phyloP scores from a whole-genome alignment of 805 yeast species.

The Candida tammaniensis region DNA sequence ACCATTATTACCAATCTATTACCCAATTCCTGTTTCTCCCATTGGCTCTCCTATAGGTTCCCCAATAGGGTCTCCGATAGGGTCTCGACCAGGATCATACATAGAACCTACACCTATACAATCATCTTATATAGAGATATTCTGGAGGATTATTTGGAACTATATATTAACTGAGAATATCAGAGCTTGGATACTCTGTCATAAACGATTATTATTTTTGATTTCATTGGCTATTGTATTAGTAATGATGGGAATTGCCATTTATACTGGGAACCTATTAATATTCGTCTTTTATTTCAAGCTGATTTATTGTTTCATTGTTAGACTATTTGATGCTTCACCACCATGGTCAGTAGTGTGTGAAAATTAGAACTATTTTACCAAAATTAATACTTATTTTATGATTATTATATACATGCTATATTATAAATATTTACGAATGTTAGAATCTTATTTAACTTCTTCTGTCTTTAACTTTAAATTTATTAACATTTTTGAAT shows the following conservation, averaged over 20 bases:
- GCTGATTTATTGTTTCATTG: conserved; percentile 2
- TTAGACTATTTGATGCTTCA: conserved; percentile 1
- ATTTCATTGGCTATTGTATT: conserved; percentile 7
- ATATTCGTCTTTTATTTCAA: neutral
- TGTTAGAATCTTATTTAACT: no score
- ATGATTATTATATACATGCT: conserved; percentile 13
- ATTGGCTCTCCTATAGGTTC: conserved; percentile 4
- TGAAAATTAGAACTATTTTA: neutral
- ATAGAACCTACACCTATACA: neutral
- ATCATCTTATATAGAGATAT: conserved; percentile 1
- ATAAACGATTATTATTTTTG: conserved; percentile 5
- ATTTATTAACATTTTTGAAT: conserved; percentile 79
- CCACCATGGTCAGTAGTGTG: conserved; percentile 2
- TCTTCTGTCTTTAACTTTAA: conserved; percentile 81
- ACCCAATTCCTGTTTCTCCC: conserved; percentile 6
- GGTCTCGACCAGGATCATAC: neutral
- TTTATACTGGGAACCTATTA: conserved; percentile 15
- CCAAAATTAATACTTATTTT: neutral
- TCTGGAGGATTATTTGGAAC: conserved; percentile 14
- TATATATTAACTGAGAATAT: conserved; percentile 15
- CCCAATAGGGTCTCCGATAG: conserved; percentile 7
- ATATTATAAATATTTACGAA: no score
- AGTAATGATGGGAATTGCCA: conserved; percentile 10
- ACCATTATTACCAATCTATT: conserved; percentile 20
- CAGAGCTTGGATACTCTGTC: conserved; percentile 10